These are phyloP conservation scores for Tolypocladium amazonense DNA, from an alignment of 2,329 filamentous ascomycete species.

Conservation along the genomic window DNA sequence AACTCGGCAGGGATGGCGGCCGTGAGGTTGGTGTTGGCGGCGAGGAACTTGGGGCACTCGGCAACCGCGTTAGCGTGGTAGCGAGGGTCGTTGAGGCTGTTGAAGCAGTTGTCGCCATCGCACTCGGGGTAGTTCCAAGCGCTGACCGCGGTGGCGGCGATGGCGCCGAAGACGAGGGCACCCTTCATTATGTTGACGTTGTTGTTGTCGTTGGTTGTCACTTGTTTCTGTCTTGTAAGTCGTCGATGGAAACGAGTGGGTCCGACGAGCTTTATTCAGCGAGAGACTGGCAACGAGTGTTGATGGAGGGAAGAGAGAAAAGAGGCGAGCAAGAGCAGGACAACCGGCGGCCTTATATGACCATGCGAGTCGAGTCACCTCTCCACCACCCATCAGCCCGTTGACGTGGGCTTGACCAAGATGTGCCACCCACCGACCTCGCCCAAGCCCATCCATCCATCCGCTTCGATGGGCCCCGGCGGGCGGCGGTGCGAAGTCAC, in stretches of 20 bases:
- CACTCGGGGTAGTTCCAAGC: conserved; percentile 18
- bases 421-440: background rate
- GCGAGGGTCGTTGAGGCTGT: too few species aligned
- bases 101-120: conserved; percentile 23
- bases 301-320: background rate
- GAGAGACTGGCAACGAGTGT: background rate
- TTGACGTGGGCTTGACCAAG: background rate
- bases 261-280: background rate
- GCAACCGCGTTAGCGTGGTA: too few species aligned
- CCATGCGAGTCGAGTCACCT: too few species aligned
- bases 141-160: conserved; percentile 17
- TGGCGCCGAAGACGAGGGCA: conserved; percentile 16
- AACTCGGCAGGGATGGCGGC: conserved; percentile 19
- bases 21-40: conserved; percentile 15
- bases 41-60: conserved; percentile 11
- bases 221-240: background rate
- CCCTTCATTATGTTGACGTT: conserved; percentile 22
- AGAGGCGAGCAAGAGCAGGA: background rate
- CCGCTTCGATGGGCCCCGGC: background rate
- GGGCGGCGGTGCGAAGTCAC: background rate
- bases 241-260: background rate
- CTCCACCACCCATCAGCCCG: background rate
- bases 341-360: background rate
- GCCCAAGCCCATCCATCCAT: background rate
- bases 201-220: background rate